Conservation (phyloP, 306 rosid species). For the Abrus pulchellus region DNA sequence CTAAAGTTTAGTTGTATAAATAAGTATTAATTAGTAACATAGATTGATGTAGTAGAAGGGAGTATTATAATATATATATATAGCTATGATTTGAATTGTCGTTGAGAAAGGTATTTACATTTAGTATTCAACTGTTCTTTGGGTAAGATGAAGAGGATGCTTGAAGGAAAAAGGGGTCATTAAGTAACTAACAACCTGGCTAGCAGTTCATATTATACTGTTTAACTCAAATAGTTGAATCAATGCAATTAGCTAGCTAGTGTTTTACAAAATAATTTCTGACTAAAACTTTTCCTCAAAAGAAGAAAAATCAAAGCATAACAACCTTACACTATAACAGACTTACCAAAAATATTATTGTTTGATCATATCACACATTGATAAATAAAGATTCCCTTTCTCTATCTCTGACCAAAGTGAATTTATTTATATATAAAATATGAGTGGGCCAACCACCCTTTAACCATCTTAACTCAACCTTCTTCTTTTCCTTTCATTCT, state of each 20-base stretch:
- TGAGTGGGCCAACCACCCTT: constrained; percentile 46
- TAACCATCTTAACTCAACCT: constrained; percentile 12
- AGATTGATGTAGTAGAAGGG: too few relatives aligned
- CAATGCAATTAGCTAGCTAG: background rate
- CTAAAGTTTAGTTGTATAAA: too few relatives aligned
- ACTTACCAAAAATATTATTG: constrained; percentile 15
- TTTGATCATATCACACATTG: background rate
- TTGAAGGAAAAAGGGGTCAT: too few relatives aligned
- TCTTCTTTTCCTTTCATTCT: constrained; percentile 15
- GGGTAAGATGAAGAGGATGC: too few relatives aligned
- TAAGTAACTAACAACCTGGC: too few relatives aligned
- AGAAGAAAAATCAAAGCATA: background rate
- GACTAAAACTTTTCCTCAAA: background rate
- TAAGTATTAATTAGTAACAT: too few relatives aligned
- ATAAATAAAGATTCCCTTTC: constrained; percentile 33
- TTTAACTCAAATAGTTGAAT: background rate
- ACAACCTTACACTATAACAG: background rate
- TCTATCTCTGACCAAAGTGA: constrained; percentile 17
- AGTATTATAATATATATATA: too few relatives aligned
- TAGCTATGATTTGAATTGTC: too few relatives aligned
- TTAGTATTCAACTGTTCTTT: too few relatives aligned
- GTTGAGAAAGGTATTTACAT: too few relatives aligned
- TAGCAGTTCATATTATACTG: background rate
- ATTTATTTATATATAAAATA: constrained; percentile 8
- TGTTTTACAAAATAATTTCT: background rate